Evolutionary conservation across 2,329 filamentous ascomycete genomes (phyloP), one percentile per base, ranked within the genome.

Genomic region (Colletotrichum eleusines): DNA sequence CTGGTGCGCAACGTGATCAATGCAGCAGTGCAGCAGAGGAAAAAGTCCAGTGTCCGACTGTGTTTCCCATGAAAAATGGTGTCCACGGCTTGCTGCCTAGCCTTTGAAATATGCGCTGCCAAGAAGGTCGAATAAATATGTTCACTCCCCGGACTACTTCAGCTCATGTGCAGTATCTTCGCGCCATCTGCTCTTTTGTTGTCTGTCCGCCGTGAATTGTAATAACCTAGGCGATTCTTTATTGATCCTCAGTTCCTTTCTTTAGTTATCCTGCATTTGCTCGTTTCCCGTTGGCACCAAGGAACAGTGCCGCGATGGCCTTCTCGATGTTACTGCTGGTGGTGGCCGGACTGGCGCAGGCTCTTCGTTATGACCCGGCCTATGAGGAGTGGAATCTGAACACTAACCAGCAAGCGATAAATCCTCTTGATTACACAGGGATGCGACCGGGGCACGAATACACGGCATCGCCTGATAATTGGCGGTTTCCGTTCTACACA

Each of bases 401-500:
- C 44, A 48, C 44, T 48, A 48, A 48, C 44, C 44, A 48, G 44
- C 44, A 48, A 48, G 44, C 44, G 1, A 48, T 3, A 48, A 23
- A 48, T 48, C 44, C 44, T 23, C n/a, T 48, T 1, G 44, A 48
- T 48, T 48, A 48, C 6, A 48, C 20, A 23, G 44, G 44, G 11
- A 48, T n/a, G 44, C 44, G 44, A 1, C 5, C 44, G 28, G 80
- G 84, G 72, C 86, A 89, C 75, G 77, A 77, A 3, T 90, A 87
- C 74, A 77, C 80, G 35, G 80, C 82, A 0, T 91, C 89, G 28
- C 89, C 89, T 1, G 77, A 81, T 0, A 91, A 88, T 74, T 92
- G 90, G 89, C 84, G 90, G 35, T 85, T 91, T 72, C 90, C 90
- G 0, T 88, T 91, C 75, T 92, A 91, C 77, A 90, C 88, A 9